These are phyloP conservation scores for Avena atlantica DNA, from an alignment of 176 grass and related monocot genomes.

Conservation along the genomic window DNA sequence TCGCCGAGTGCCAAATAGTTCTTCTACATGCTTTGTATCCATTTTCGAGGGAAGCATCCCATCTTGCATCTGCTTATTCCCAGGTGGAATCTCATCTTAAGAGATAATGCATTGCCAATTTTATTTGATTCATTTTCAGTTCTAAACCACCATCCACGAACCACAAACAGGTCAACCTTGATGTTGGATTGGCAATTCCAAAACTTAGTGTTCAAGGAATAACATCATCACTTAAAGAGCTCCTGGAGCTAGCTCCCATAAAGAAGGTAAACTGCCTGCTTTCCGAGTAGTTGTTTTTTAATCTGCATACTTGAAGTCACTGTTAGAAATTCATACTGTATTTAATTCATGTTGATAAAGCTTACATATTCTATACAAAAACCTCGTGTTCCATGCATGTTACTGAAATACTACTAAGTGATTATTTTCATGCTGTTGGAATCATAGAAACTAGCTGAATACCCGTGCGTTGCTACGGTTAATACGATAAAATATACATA, in stretches of 20 bases:
- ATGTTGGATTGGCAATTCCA: conserved; percentile 94
- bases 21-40: conserved; percentile 98
- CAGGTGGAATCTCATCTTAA: conserved; percentile 56
- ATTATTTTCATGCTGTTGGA: too few relatives aligned
- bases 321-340: neutral
- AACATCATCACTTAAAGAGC: conserved; percentile 82
- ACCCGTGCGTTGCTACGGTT: too few relatives aligned
- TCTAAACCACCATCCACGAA: conserved; percentile 18
- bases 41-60: conserved; percentile 98
- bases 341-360: conserved; percentile 7
- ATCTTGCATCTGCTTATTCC: conserved; percentile 96
- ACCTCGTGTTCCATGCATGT: too few relatives aligned
- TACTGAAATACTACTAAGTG: too few relatives aligned
- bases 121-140: conserved; percentile 9
- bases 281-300: conserved; percentile 19
- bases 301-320: neutral
- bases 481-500: too few relatives aligned
- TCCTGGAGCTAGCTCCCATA: conserved; percentile 80
- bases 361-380: too few relatives aligned
- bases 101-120: neutral
- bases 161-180: conserved; percentile 82
- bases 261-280: conserved; percentile 72
- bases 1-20: conserved; percentile 77
- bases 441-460: too few relatives aligned
- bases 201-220: conserved; percentile 99